A percentile compares a stretch with the other conserved stretches of the same genome.
Evolutionary conservation across 129 eudicot species (phyloP).

Genomic region (Smallanthus sonchifolius): DNA sequence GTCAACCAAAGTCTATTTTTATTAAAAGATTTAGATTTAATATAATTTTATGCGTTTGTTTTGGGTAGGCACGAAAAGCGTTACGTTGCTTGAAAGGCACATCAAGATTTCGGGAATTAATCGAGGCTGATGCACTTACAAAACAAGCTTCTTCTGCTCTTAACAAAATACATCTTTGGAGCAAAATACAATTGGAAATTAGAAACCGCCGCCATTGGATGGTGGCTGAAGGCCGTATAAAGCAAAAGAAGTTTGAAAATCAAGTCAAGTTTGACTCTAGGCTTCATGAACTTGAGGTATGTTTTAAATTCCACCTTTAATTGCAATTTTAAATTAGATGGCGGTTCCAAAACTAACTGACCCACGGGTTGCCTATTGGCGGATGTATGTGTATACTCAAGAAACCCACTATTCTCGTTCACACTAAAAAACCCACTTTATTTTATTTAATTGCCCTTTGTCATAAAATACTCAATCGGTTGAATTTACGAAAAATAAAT

Average conservation of each 20-base stretch:
- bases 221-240: slow-evolving; percentile 42
- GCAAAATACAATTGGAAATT: slow-evolving; percentile 52
- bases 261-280: slow-evolving; percentile 53
- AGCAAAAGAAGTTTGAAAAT: slow-evolving; percentile 54
- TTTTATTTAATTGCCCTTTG: too few relatives aligned
- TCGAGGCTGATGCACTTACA: slow-evolving; percentile 33
- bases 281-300: slow-evolving; percentile 66
- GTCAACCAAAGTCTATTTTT: not conserved
- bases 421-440: too few relatives aligned
- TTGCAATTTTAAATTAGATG: too few relatives aligned
- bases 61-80: slow-evolving; percentile 52
- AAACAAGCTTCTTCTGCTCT: slow-evolving; percentile 50
- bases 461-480: too few relatives aligned
- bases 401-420: too few relatives aligned
- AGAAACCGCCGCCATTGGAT: slow-evolving; percentile 49
- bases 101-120: slow-evolving; percentile 39
- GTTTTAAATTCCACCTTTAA: not conserved
- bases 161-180: slow-evolving; percentile 51
- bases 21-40: too few relatives aligned
- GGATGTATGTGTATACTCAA: too few relatives aligned
- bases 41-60: not conserved
- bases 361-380: too few relatives aligned
- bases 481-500: too few relatives aligned
- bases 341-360: too few relatives aligned
- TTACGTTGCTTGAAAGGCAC: slow-evolving; percentile 48